Evolutionary conservation across 2,329 filamentous ascomycete species (phyloP).

Genomic region (Cryphonectria radicalis): DNA sequence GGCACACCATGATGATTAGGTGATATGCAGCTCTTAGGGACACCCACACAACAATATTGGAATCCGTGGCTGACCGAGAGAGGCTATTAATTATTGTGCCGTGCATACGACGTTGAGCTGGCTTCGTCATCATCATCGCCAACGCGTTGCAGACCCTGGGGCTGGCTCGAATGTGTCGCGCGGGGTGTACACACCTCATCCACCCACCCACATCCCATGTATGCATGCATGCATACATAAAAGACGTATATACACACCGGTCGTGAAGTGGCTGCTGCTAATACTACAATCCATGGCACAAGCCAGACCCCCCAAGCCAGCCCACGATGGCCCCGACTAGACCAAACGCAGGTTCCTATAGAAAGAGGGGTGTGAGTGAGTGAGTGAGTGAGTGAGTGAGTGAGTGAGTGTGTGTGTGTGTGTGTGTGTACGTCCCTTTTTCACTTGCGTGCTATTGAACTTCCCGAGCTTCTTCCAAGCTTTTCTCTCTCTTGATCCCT

Average conservation of each 20-base stretch:
- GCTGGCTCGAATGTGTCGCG: neutral
- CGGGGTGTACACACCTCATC: neutral
- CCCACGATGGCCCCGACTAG: neutral
- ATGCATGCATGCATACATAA: conserved; percentile 2
- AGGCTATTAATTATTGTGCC: neutral
- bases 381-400: too few relatives aligned
- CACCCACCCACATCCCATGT: neutral
- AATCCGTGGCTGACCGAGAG: neutral
- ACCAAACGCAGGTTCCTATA: neutral
- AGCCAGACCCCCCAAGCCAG: neutral
- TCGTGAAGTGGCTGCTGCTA: neutral
- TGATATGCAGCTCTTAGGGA: neutral
- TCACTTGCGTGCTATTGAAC: neutral
- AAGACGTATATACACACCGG: neutral
- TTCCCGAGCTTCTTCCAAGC: neutral
- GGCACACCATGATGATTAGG: neutral
- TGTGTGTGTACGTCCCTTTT: neutral
- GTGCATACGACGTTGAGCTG: neutral
- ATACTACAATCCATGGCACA: neutral
- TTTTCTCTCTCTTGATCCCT: neutral
- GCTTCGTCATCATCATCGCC: neutral
- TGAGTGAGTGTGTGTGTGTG: neutral
- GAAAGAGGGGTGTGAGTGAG: neutral
- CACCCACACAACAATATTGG: neutral
- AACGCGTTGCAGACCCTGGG: neutral